phyloP scores from a whole-genome alignment of 2,329 filamentous ascomycete species.

The Corynespora cassiicola region DNA sequence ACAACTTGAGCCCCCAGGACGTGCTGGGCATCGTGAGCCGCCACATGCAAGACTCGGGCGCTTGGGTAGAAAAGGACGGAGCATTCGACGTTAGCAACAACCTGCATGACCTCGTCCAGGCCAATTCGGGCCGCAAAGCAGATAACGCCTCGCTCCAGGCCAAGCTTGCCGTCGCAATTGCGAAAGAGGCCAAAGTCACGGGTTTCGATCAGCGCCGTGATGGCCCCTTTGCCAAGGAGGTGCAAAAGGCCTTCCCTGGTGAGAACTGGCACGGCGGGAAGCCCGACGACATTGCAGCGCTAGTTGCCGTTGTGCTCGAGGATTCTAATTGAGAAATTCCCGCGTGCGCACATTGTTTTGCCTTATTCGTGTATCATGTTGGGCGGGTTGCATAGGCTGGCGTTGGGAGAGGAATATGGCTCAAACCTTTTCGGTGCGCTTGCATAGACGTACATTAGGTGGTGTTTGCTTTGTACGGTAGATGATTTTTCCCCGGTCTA shows the following conservation, averaged over 20 bases:
- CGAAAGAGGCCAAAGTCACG: slow-evolving; percentile 81
- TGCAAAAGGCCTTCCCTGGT: slow-evolving; percentile 83
- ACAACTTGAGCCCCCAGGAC: slow-evolving; percentile 92
- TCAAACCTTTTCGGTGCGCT: slow-evolving; percentile 14
- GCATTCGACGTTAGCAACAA: slow-evolving; percentile 63
- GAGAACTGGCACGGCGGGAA: slow-evolving; percentile 93
- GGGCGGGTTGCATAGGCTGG: slow-evolving; percentile 31
- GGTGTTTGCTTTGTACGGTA: background rate
- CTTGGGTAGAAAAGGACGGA: slow-evolving; percentile 69
- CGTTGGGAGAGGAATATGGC: slow-evolving; percentile 23
- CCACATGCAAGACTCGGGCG: slow-evolving; percentile 75
- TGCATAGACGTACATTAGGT: slow-evolving; percentile 12
- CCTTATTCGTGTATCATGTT: slow-evolving; percentile 18
- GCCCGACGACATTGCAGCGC: slow-evolving; percentile 91
- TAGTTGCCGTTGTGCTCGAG: slow-evolving; percentile 64
- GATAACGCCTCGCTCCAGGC: slow-evolving; percentile 71
- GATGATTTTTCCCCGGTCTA: too few species aligned
- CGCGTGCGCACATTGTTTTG: background rate
- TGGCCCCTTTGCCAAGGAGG: slow-evolving; percentile 93
- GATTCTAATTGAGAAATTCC: slow-evolving; percentile 11
- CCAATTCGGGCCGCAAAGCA: slow-evolving; percentile 51
- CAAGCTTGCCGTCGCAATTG: slow-evolving; percentile 78
- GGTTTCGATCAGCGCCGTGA: slow-evolving; percentile 82
- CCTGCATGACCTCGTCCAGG: slow-evolving; percentile 61
- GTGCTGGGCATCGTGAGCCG: slow-evolving; percentile 80